Evolutionary conservation across 306 rosid species (phyloP), one percentile per base, ranked within the genome.

Genomic region (Sesbania bispinosa): DNA sequence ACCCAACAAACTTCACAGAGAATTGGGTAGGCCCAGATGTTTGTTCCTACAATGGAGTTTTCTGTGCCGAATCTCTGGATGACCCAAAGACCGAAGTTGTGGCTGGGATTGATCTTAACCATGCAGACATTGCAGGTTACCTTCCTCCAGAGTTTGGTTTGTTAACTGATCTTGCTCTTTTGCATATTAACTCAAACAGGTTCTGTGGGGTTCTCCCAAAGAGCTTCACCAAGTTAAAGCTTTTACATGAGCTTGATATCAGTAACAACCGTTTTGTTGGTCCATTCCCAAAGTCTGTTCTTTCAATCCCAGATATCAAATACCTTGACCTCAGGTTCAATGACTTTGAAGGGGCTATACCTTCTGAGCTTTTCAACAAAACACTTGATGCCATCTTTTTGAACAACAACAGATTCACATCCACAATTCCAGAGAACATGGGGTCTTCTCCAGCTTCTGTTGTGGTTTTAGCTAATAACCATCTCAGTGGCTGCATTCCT

Each of bases 181-280:
- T 90, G 26, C 98, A 93, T 59, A 66, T 93, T 1, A 93, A 90
- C 75, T 42, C 89, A 2, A 90, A 93, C 60, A 77, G 97, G 66
- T 93, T 90, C 21, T 93, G 97, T 10, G 96, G 98, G 1, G 18
- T 90, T 20, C 52, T 93, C 7, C 96, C 98, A 2, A 15, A 69
- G 1, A 88, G 84, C 62, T 83, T 90, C 42, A 51, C 66, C 5
- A 85, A 76, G 23, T 70, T 93, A 0, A 75, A 0, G 18, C 77
- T 90, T 5, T 69, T 93, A 46, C 20, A 32, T 3, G 97, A 93
- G 72, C 15, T 88, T 0, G 98, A 93, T 43, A 16, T 88, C 0
- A 93, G 98, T 63, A 93, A 90, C 75, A 93, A 93, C 65, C 87
- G 96, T 0, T 88, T 93, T 7, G 98, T 87, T 1, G 98, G 98